These are phyloP conservation scores for Hericium rajendrae DNA, from an alignment of 768 basidiomycete species.

Conservation along the genomic window DNA sequence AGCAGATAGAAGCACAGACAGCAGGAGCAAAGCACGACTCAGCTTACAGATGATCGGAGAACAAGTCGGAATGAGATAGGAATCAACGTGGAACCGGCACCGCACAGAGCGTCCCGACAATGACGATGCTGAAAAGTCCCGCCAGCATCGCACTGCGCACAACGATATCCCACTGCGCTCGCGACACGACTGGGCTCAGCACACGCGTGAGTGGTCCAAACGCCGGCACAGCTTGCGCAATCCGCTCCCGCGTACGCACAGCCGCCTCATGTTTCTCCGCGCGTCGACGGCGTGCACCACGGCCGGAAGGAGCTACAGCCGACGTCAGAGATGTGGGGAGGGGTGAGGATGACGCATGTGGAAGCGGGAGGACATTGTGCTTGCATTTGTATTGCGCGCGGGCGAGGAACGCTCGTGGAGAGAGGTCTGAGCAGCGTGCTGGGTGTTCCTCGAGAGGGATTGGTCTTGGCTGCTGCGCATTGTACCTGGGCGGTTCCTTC, in stretches of 20 bases:
- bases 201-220: constrained; percentile 67
- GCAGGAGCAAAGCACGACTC: not conserved
- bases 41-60: not conserved
- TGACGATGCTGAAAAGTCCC: constrained; percentile 25
- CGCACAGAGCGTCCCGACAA: constrained; percentile 25
- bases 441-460: not conserved
- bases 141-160: constrained; percentile 45
- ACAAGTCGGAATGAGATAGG: not conserved
- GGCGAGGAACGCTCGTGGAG: constrained; percentile 5
- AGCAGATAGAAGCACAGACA: not conserved
- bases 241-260: not conserved
- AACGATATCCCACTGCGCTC: constrained; percentile 85
- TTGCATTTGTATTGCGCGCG: constrained; percentile 10
- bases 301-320: not conserved
- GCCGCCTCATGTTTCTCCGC: constrained; percentile 4
- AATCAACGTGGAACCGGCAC: constrained; percentile 19
- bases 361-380: not conserved
- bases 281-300: constrained; percentile 2
- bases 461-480: not conserved
- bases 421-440: constrained; percentile 1
- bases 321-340: not conserved
- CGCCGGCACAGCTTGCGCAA: constrained; percentile 51
- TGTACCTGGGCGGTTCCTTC: not conserved
- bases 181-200: constrained; percentile 56
- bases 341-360: not conserved